phyloP scores from a whole-genome alignment of 129 eudicot genomes.

The Daucus carota region DNA sequence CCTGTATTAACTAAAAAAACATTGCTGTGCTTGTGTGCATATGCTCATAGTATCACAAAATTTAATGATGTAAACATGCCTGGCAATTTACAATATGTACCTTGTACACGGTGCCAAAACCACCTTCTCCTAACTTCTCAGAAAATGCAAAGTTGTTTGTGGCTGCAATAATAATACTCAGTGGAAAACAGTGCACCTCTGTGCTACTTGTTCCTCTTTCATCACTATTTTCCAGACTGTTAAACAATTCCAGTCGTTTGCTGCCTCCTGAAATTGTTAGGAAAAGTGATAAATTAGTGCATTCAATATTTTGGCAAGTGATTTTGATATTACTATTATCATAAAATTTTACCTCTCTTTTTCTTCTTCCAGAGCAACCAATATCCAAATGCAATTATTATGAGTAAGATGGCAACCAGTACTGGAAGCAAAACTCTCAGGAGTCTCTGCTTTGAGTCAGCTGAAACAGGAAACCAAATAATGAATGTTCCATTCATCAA shows the following conservation, averaged over 20 bases:
- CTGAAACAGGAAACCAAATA: background rate
- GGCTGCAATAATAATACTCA: constrained; percentile 29
- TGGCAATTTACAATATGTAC: constrained; percentile 10
- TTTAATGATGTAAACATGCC: no score
- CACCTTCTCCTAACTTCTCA: constrained; percentile 53
- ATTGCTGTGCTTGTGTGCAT: no score
- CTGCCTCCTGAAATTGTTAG: background rate
- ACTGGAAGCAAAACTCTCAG: constrained; percentile 8
- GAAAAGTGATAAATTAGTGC: background rate
- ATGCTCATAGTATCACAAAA: no score
- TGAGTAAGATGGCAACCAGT: constrained; percentile 9
- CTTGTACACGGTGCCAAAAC: constrained; percentile 54
- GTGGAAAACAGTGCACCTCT: constrained; percentile 26
- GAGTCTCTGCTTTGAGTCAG: constrained; percentile 6
- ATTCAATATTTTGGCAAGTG: background rate
- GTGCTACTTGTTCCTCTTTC: constrained; percentile 16
- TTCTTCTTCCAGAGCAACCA: constrained; percentile 18
- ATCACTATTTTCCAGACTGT: constrained; percentile 3
- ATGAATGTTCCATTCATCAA: background rate
- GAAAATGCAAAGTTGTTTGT: constrained; percentile 27
- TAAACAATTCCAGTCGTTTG: background rate
- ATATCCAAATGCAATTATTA: constrained; percentile 6
- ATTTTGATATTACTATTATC: background rate
- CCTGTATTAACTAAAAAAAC: no score
- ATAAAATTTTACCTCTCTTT: constrained; percentile 15